Evolutionary conservation across 2,329 filamentous ascomycete genomes (phyloP), one percentile per base, ranked within the genome.

Genomic region (Monosporascus cannonballus): DNA sequence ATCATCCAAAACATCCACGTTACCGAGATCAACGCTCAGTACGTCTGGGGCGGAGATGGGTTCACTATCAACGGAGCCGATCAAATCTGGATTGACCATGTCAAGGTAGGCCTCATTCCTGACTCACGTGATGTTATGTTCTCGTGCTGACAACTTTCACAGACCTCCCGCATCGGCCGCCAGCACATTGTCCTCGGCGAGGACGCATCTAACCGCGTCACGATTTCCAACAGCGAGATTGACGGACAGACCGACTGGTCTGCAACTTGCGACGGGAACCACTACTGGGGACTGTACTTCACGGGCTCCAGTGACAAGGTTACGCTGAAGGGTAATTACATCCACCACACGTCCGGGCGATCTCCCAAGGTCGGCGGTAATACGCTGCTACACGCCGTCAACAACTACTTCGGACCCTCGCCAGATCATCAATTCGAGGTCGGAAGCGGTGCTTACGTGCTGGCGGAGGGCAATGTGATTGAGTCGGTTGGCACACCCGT

Each of bases 1-100:
- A 84, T 84, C 61, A 76, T 83, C 64, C 80, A 80, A 71, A 81
- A 79, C 66, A 67, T 80, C 48, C 71, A 76, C 45, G 73, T 81
- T 59, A 78, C 76, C 49, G 69, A 78, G 47, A 68, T 82, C 48
- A 81, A 82, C 70, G 72, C 77, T 15, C 60, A 77, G 61, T 78
- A 80, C 59, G 76, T 82, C 59, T 81, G 79, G 79, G 79, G 79
- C 49, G 79, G 78, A 49, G 79, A 81, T 61, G 78, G 74, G 42
- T 77, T 82, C 63, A 79, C 76, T 42, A 64, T 81, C 14, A 67
- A 78, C 54, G 67, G 72, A 48, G 62, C 70, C 17, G 74, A 76
- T 54, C 55, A 72, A 27, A 44, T 59, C 36, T 59, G 57, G 57
- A 59, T 59, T 48, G 57, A 59, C 48, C 57, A 59, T 50, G 57